These are phyloP conservation scores for Colletotrichum tanaceti DNA, from an alignment of 2,329 filamentous ascomycete species.

Conservation along the genomic window DNA sequence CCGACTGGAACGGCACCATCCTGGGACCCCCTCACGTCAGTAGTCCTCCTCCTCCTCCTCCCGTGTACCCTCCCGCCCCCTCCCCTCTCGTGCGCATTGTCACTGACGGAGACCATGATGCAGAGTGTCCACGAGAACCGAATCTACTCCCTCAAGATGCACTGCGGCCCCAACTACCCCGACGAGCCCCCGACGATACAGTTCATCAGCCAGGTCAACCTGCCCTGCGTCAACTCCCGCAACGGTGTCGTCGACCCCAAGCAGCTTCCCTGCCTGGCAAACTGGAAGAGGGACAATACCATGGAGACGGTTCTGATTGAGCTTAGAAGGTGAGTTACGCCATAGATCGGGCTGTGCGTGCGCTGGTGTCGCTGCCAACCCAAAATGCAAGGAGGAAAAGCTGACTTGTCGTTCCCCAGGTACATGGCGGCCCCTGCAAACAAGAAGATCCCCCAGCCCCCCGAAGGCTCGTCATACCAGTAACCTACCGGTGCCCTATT, in stretches of 20 bases:
- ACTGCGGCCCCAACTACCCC: conserved; percentile 91
- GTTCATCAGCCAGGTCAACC: conserved; percentile 94
- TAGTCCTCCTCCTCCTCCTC: conserved; percentile 36
- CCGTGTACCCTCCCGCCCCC: not conserved
- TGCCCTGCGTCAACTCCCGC: conserved; percentile 88
- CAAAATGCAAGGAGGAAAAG: not conserved
- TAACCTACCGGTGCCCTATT: conserved; percentile 45
- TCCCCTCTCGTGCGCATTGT: not conserved
- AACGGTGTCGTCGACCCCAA: conserved; percentile 87
- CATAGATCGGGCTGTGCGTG: conserved; percentile 5
- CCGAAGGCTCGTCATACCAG: conserved; percentile 76
- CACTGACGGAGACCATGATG: conserved; percentile 25
- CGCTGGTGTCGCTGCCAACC: not conserved
- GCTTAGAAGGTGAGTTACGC: conserved; percentile 73
- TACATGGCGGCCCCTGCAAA: conserved; percentile 93
- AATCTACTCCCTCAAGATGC: conserved; percentile 98
- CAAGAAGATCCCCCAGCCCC: conserved; percentile 95
- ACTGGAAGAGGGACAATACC: conserved; percentile 93
- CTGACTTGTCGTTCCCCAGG: conserved; percentile 58
- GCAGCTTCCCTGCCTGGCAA: conserved; percentile 84
- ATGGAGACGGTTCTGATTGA: conserved; percentile 96
- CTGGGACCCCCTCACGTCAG: conserved; percentile 94
- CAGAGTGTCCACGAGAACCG: conserved; percentile 97
- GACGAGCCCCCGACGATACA: conserved; percentile 89
- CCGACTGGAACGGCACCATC: conserved; percentile 98